phyloP scores from a whole-genome alignment of 352 stramenopile species.

The Pythium periplocum region DNA sequence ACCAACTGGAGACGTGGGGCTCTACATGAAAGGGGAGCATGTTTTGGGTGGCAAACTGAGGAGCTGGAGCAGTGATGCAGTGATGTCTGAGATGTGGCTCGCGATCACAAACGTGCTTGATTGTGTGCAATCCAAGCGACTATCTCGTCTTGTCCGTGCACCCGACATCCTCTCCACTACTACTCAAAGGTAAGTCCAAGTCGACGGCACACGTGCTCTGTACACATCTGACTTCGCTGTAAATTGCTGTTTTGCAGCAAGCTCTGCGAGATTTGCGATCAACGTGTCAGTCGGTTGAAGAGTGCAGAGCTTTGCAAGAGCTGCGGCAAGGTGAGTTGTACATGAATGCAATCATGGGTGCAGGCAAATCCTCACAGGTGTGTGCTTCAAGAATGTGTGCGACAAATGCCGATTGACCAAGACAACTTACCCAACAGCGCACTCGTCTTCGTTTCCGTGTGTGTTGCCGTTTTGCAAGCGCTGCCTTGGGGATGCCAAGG shows the following conservation, averaged over 20 bases:
- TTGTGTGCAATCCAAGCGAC: conserved; percentile 50
- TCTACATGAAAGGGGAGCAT: conserved; percentile 66
- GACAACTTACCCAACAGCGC: conserved; percentile 43
- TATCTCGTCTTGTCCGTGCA: conserved; percentile 43
- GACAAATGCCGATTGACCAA: conserved; percentile 57
- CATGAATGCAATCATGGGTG: neutral
- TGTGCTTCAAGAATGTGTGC: conserved; percentile 35
- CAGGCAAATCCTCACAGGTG: neutral
- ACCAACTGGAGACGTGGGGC: conserved; percentile 35
- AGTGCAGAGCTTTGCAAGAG: conserved; percentile 55
- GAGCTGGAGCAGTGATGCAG: conserved; percentile 47
- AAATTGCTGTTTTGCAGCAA: conserved; percentile 22
- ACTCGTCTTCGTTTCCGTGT: conserved; percentile 47
- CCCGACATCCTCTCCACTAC: conserved; percentile 44
- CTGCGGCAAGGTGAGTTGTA: conserved; percentile 34
- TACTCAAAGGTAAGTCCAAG: conserved; percentile 30
- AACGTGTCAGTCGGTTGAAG: conserved; percentile 47
- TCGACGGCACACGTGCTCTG: no score
- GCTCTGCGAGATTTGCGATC: conserved; percentile 55
- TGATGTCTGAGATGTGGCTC: conserved; percentile 60
- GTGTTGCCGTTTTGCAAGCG: conserved; percentile 45
- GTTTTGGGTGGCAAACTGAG: conserved; percentile 45
- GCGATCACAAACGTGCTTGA: conserved; percentile 44
- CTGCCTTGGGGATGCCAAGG: conserved; percentile 17
- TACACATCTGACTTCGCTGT: no score